phyloP scores from a whole-genome alignment of 2,329 filamentous ascomycete genomes.

The Paracorniculantispora psalliotae region DNA sequence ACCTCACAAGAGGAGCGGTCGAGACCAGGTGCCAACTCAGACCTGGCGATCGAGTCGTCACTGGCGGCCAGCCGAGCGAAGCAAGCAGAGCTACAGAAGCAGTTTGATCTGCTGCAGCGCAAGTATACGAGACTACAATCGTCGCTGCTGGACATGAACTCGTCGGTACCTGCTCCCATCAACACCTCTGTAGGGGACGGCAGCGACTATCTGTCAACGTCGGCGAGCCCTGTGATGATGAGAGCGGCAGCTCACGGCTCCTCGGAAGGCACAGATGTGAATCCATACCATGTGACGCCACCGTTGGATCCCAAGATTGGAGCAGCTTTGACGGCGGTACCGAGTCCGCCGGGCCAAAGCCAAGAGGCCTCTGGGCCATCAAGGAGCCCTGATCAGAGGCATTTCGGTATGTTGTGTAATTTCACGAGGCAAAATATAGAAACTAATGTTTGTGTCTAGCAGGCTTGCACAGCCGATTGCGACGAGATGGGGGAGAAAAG shows the following conservation, averaged over 20 bases:
- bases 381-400: constrained; percentile 36
- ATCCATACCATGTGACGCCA: constrained; percentile 39
- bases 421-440: background rate
- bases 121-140: constrained; percentile 51
- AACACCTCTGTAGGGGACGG: constrained; percentile 21
- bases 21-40: constrained; percentile 24
- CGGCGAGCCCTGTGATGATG: constrained; percentile 34
- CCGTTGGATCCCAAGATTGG: constrained; percentile 33
- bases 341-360: constrained; percentile 26
- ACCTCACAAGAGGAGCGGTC: constrained; percentile 29
- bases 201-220: constrained; percentile 31
- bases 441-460: constrained; percentile 27
- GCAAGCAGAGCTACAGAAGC: constrained; percentile 49
- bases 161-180: constrained; percentile 25
- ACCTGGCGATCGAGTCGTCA: constrained; percentile 38
- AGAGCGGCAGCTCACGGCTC: constrained; percentile 35
- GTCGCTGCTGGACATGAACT: constrained; percentile 43
- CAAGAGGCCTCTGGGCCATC: constrained; percentile 23
- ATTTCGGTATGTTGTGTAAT: constrained; percentile 30
- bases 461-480: constrained; percentile 42
- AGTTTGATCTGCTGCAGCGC: constrained; percentile 43
- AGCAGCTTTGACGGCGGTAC: constrained; percentile 25
- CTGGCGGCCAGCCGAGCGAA: constrained; percentile 49
- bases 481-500: constrained; percentile 46
- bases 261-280: constrained; percentile 36